Base-by-base conservation (phyloP, 495 filamentous ascomycete species). In the Lasiosphaeriaceae sp. region DNA sequence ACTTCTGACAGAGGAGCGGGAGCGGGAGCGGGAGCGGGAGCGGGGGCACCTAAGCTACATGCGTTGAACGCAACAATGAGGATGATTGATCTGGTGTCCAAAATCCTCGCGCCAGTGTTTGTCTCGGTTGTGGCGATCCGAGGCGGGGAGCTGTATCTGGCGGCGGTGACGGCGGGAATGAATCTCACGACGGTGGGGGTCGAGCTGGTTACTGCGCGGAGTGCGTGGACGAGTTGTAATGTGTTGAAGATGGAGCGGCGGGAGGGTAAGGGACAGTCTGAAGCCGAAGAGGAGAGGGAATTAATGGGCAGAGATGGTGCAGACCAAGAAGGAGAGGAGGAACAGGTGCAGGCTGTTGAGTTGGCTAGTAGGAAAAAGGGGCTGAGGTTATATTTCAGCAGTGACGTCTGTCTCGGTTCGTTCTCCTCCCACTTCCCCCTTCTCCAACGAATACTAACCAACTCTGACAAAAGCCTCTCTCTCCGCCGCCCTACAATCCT, bases 81-180 rank as follows among this genome's bases (percentile, higher is more conserved):
- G 45, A 76, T 84, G 2, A 87, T 88, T 51, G 85, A 88, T 61
- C 73, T 88, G 14, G 67, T 81, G 23, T 87, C 83, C 72, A 88
- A 88, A 60, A 78, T 88, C 22, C 46, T 83, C 9, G 83, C 76
- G 0, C 85, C 85, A 0, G 63, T 85, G 0, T 70, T 80, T 26
- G 78, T 85, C 19, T 82, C 81, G 12, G 46, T 80, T 2, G 49
- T 84, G 11, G 49, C 63, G n/a, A 47, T 58, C 24, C n/a, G 50
- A 21, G 16, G 12, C 6, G 45, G 29, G 26, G 22, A 49, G 17
- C 35, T 20, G 6, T 29, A 23, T 5, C 49, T 58, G 41, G 56
- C 56, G 41, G 24, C n/a, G 39, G 23, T 52, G 24, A 48, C 50
- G 2, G 56, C 49, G 16, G 41, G 16, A 0, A 35, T 53, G 41